Conservation (phyloP, 1,284 basidiomycete genomes). For the Fistulina hepatica region DNA sequence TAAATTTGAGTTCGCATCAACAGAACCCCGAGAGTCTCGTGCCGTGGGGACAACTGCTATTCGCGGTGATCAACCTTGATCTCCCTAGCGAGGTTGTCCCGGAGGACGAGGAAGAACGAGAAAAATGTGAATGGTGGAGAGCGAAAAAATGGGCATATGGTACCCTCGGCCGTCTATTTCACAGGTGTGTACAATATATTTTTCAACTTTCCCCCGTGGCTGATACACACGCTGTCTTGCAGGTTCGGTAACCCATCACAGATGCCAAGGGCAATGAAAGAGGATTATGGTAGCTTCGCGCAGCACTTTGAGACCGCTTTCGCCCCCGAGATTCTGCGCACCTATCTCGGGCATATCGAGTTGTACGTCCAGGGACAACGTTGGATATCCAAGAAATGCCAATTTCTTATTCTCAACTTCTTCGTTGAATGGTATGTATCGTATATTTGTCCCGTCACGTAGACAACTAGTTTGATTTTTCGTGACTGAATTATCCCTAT, state of each 20-base stretch:
- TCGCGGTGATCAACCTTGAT: constrained; percentile 60
- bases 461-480: neutral
- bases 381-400: constrained; percentile 75
- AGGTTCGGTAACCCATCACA: constrained; percentile 81
- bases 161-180: constrained; percentile 64
- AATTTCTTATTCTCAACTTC: constrained; percentile 72
- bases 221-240: constrained; percentile 9
- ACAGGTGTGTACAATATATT: constrained; percentile 35
- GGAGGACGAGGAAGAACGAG: constrained; percentile 61
- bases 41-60: constrained; percentile 78
- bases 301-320: constrained; percentile 69
- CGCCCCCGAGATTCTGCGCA: constrained; percentile 75
- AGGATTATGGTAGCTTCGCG: constrained; percentile 61
- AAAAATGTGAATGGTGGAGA: constrained; percentile 77
- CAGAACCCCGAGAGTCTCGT: constrained; percentile 65
- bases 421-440: constrained; percentile 72
- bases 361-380: constrained; percentile 56
- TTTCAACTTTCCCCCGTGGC: neutral
- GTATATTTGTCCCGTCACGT: neutral
- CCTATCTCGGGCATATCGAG: constrained; percentile 68
- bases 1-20: constrained; percentile 62
- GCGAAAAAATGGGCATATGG: constrained; percentile 85
- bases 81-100: constrained; percentile 58
- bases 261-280: constrained; percentile 58
- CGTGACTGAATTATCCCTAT: neutral